Evolutionary conservation across 192 early-diverging fungal species (phyloP).

Genomic region (Dispira simplex): DNA sequence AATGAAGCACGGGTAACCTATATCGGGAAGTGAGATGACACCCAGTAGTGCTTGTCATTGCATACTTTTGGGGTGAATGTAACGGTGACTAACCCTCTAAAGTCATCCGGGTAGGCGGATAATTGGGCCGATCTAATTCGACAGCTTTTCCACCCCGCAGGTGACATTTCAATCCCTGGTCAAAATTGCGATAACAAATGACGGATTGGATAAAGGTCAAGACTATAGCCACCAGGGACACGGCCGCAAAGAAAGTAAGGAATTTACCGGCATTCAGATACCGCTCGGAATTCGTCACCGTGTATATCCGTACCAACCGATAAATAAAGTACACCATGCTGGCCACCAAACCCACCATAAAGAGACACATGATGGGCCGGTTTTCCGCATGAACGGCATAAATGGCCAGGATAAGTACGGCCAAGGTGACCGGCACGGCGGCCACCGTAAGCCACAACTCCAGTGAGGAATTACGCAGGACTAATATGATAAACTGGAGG

Average conservation of each 20-base stretch:
- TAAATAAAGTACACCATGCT: constrained; percentile 53
- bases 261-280: constrained; percentile 37
- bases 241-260: constrained; percentile 44
- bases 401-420: constrained; percentile 44
- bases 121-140: not conserved
- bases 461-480: constrained; percentile 24
- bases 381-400: constrained; percentile 54
- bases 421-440: constrained; percentile 38
- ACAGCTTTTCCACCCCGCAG: not conserved
- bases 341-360: constrained; percentile 39
- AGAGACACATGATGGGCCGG: constrained; percentile 34
- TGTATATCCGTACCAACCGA: constrained; percentile 47
- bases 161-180: not conserved
- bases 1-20: too few relatives aligned
- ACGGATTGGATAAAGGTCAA: constrained; percentile 1
- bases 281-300: constrained; percentile 17
- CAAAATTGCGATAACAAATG: constrained; percentile 9
- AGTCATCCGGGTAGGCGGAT: constrained; percentile 8
- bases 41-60: too few relatives aligned
- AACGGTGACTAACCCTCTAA: not conserved
- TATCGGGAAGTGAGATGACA: too few relatives aligned
- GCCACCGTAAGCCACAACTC: constrained; percentile 35
- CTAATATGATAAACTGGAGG: constrained; percentile 47
- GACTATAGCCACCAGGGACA: not conserved
- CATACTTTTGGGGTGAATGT: too few relatives aligned